Evolutionary conservation across 352 stramenopile species (phyloP).

Genomic region (Globisporangium yorkense): DNA sequence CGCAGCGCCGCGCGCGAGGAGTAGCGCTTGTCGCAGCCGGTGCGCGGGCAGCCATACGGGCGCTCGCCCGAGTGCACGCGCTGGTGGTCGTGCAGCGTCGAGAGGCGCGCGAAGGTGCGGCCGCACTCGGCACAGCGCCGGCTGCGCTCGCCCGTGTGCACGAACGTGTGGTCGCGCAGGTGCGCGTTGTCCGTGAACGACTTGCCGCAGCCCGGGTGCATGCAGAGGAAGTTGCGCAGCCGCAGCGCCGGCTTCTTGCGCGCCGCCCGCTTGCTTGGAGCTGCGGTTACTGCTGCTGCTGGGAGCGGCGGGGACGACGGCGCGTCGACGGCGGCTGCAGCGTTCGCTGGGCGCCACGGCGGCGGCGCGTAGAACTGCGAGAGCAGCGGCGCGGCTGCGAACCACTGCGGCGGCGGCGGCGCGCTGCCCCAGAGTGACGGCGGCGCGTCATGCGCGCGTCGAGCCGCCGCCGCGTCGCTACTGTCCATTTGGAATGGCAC

Average conservation of each 20-base stretch:
- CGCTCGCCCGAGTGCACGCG: constrained; percentile 74
- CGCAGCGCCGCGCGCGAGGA: constrained; percentile 56
- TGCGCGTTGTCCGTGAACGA: constrained; percentile 68
- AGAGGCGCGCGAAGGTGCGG: constrained; percentile 46
- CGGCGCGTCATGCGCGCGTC: neutral
- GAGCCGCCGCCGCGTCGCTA: neutral
- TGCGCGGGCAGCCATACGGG: constrained; percentile 39
- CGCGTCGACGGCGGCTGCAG: neutral
- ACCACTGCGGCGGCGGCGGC: constrained; percentile 13
- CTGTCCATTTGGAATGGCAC: no score
- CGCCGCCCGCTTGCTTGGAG: neutral
- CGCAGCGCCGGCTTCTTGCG: constrained; percentile 41
- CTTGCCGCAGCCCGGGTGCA: constrained; percentile 60
- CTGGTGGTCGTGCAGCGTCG: constrained; percentile 55
- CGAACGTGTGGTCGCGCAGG: constrained; percentile 59
- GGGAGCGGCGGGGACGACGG: neutral
- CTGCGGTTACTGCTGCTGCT: neutral
- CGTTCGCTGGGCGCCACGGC: neutral
- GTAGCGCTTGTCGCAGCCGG: constrained; percentile 24
- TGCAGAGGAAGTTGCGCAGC: constrained; percentile 65
- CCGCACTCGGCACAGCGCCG: constrained; percentile 37
- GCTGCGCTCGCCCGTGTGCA: constrained; percentile 69
- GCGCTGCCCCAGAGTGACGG: neutral
- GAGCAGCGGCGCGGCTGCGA: constrained; percentile 10
- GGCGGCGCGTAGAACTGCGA: constrained; percentile 12